phyloP scores from a whole-genome alignment of 2,329 filamentous ascomycete species.

The Epichloe baconii region DNA sequence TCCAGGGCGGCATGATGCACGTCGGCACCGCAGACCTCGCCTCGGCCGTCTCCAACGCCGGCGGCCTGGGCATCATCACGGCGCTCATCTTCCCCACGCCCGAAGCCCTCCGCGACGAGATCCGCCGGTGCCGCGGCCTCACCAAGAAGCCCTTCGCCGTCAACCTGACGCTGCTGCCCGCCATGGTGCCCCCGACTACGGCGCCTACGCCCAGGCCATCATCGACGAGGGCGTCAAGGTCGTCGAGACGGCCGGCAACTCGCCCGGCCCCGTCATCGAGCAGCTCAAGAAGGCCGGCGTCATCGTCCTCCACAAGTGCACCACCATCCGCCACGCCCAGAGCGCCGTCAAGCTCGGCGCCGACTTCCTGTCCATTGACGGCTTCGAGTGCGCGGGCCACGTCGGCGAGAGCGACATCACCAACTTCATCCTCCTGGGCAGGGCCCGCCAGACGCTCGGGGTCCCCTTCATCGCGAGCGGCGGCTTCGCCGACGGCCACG shows the following conservation, averaged over 20 bases:
- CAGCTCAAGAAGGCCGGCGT: constrained; percentile 70
- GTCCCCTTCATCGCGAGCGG: constrained; percentile 93
- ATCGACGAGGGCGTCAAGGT: constrained; percentile 87
- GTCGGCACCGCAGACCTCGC: constrained; percentile 71
- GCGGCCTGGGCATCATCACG: constrained; percentile 70
- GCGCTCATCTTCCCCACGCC: constrained; percentile 88
- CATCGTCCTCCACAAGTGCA: constrained; percentile 93
- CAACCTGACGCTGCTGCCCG: constrained; percentile 86
- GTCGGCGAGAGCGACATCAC: constrained; percentile 80
- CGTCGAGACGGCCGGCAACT: constrained; percentile 86
- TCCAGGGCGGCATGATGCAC: constrained; percentile 83
- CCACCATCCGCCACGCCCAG: constrained; percentile 83
- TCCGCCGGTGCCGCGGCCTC: constrained; percentile 70
- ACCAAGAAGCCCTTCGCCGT: constrained; percentile 76
- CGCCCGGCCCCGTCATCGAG: constrained; percentile 77
- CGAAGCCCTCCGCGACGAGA: constrained; percentile 85
- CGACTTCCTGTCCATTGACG: constrained; percentile 93
- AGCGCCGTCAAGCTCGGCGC: constrained; percentile 89
- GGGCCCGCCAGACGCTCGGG: constrained; percentile 69
- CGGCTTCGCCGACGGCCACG: constrained; percentile 89
- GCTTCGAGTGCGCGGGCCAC: constrained; percentile 91
- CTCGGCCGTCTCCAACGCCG: constrained; percentile 66
- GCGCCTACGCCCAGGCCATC: constrained; percentile 78
- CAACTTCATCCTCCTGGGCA: constrained; percentile 76
- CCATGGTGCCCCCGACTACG: constrained; percentile 88